These are phyloP conservation scores for Penicillium cosmopolitanum DNA, from an alignment of 495 filamentous ascomycete species.

Conservation along the genomic window DNA sequence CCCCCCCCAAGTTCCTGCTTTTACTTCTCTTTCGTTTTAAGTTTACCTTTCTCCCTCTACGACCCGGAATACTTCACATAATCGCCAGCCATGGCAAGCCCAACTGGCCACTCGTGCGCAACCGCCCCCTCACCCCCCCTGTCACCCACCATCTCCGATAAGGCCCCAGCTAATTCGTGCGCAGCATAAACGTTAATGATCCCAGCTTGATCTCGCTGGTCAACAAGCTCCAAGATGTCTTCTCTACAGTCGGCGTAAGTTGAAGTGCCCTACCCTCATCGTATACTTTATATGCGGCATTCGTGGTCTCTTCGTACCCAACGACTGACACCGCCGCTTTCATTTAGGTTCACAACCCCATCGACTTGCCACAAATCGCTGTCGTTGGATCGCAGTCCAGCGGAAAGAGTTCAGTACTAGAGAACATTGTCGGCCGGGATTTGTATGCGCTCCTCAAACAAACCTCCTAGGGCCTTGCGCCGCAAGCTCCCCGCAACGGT, in stretches of 20 bases:
- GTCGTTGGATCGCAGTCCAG: conserved; percentile 99
- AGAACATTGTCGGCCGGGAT: conserved; percentile 98
- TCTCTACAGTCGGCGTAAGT: conserved; percentile 95
- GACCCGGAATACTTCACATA: conserved; percentile 21
- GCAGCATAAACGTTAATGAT: conserved; percentile 80
- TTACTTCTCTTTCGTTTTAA: conserved; percentile 14
- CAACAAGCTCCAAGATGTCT: conserved; percentile 99
- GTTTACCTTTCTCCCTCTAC: conserved; percentile 7
- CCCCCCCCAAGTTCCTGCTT: conserved; percentile 6
- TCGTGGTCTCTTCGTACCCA: conserved; percentile 18
- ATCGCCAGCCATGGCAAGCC: conserved; percentile 53
- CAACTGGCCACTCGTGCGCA: conserved; percentile 53
- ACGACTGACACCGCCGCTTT: conserved; percentile 40
- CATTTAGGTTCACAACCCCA: conserved; percentile 87
- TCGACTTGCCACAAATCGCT: conserved; percentile 98
- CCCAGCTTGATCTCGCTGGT: conserved; percentile 87
- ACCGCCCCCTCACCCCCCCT: conserved; percentile 26
- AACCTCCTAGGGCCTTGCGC: background rate
- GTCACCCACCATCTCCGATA: conserved; percentile 30
- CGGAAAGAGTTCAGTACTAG: conserved; percentile 99
- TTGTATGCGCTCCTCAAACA: conserved; percentile 66
- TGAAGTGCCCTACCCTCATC: background rate
- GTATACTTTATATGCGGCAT: background rate
- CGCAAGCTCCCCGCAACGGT: conserved; percentile 13
- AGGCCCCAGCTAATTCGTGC: conserved; percentile 31